phyloP scores from a whole-genome alignment of 495 filamentous ascomycete species.

The Podospora anserina region DNA sequence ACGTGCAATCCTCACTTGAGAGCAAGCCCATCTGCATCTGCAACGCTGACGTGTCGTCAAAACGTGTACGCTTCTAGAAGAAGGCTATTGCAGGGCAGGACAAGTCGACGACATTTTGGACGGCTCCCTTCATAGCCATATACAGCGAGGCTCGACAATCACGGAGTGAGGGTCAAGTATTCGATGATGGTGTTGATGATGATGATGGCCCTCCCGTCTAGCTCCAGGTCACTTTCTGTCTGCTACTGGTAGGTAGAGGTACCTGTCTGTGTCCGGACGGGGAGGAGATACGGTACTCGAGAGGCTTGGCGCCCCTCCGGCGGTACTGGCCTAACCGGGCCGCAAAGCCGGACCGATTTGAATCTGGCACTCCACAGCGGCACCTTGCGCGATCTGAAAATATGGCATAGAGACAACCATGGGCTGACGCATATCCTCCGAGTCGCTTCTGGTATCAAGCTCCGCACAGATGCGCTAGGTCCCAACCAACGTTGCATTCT shows the following conservation, averaged over 20 bases:
- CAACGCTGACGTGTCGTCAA: background rate
- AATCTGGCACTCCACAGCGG: constrained; percentile 13
- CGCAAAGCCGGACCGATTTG: constrained; percentile 29
- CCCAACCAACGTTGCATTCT: constrained; percentile 14
- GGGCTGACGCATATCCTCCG: constrained; percentile 13
- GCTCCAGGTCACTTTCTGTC: background rate
- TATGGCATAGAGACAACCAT: background rate
- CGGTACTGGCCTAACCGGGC: constrained; percentile 24
- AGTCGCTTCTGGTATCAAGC: constrained; percentile 13
- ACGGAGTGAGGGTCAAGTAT: background rate
- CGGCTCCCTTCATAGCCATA: background rate
- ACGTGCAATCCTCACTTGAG: background rate
- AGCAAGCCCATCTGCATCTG: background rate
- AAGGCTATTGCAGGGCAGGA: background rate
- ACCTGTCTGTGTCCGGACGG: too few relatives aligned
- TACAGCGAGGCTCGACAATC: background rate
- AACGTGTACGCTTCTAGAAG: background rate
- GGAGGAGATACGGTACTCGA: background rate
- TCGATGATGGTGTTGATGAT: background rate
- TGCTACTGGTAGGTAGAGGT: background rate
- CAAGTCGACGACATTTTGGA: background rate
- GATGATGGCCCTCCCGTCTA: background rate
- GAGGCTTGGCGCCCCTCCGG: constrained; percentile 8
- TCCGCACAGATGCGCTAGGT: constrained; percentile 10
- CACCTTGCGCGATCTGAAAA: constrained; percentile 5